Percentiles rank a stretch among this genome's conserved stretches.
These are phyloP conservation scores for Citrus inodora DNA, from an alignment of 345 rosid genomes.

Conservation along the genomic window DNA sequence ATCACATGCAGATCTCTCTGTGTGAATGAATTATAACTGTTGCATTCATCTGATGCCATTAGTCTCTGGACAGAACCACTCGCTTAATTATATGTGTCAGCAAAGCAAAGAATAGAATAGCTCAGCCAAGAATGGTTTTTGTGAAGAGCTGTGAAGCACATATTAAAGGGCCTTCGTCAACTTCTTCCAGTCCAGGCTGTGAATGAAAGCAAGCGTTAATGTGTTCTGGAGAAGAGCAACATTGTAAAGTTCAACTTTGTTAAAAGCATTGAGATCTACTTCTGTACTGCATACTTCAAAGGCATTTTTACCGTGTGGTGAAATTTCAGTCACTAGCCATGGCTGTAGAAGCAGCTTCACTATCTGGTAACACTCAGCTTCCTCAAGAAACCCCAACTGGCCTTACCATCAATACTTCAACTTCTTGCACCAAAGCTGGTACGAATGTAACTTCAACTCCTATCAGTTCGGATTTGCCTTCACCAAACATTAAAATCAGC, in stretches of 20 bases:
- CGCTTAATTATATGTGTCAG: conserved; percentile 43
- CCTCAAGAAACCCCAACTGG: conserved; percentile 34
- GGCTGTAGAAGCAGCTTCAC: conserved; percentile 26
- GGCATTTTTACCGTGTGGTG: neutral
- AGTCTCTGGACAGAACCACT: conserved; percentile 40
- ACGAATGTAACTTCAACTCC: conserved; percentile 14
- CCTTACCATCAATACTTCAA: conserved; percentile 59
- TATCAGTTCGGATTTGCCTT: conserved; percentile 34
- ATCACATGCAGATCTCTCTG: conserved; percentile 67
- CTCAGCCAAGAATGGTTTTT: conserved; percentile 13
- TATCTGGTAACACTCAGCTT: conserved; percentile 5
- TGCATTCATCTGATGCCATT: conserved; percentile 63
- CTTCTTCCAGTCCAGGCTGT: neutral
- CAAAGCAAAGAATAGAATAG: conserved; percentile 9
- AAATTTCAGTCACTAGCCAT: conserved; percentile 17
- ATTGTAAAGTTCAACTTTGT: neutral
- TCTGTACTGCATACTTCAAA: conserved; percentile 13
- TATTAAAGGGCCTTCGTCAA: neutral
- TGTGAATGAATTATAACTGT: conserved; percentile 40
- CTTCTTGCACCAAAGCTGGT: conserved; percentile 39
- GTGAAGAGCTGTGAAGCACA: neutral
- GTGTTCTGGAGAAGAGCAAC: neutral
- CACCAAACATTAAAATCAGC: conserved; percentile 38
- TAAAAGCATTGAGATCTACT: conserved; percentile 21
- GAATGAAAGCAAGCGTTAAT: neutral